Evolutionary conservation across 768 basidiomycete species (phyloP).

Genomic region (Russula sp.): DNA sequence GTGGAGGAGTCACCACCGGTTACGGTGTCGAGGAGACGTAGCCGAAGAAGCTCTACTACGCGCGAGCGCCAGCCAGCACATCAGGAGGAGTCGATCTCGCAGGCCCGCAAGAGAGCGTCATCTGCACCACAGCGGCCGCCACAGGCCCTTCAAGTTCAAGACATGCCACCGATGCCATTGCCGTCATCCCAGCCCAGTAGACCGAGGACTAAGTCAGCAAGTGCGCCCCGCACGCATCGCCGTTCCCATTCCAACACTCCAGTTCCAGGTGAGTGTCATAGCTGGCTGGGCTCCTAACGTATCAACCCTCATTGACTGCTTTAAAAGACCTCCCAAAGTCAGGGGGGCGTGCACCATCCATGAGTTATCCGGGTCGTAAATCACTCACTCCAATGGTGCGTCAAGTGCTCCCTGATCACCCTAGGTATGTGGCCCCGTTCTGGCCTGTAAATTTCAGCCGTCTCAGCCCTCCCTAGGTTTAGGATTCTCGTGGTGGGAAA

Average conservation of each 20-base stretch:
- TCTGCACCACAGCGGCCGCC: too few species aligned
- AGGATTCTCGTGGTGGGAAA: conserved; percentile 7
- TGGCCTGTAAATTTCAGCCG: neutral
- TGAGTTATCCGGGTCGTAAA: neutral
- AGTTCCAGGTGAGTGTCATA: neutral
- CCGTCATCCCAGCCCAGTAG: neutral
- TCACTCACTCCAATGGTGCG: neutral
- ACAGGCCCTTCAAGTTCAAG: too few species aligned
- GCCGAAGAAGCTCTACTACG: too few species aligned
- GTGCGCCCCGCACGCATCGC: too few species aligned
- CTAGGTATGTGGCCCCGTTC: neutral
- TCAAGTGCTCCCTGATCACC: neutral
- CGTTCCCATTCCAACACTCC: neutral
- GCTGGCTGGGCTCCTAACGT: neutral
- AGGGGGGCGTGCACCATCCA: neutral
- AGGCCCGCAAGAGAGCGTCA: neutral
- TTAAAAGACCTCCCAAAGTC: neutral
- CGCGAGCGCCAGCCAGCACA: too few species aligned
- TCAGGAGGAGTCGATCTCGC: too few species aligned
- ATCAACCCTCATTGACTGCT: neutral
- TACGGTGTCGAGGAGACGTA: too few species aligned
- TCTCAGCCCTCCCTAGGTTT: neutral
- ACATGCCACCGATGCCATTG: neutral
- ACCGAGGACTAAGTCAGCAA: neutral
- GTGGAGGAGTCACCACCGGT: too few species aligned